These are phyloP conservation scores for Arachis hypogaea DNA, from an alignment of 306 rosid genomes.

Conservation along the genomic window DNA sequence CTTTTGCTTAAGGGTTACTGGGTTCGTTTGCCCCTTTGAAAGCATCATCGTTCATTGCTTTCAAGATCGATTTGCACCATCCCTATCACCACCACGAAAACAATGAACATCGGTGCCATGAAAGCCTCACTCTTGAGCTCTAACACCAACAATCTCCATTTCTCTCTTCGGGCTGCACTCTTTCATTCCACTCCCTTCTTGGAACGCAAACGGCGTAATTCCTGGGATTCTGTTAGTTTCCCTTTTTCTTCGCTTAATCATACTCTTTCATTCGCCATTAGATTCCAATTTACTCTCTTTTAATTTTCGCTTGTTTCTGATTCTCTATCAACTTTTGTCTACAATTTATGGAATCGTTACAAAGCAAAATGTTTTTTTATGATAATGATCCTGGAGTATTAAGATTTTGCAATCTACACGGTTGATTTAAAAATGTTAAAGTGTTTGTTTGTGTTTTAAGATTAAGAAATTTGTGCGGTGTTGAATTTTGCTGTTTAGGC, in stretches of 20 bases:
- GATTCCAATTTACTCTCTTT: neutral
- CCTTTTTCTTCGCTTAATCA: constrained; percentile 35
- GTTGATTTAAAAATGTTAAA: neutral
- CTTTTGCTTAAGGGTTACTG: neutral
- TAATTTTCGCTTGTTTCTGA: neutral
- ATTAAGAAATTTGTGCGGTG: neutral
- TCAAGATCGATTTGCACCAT: constrained; percentile 12
- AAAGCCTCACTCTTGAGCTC: constrained; percentile 55
- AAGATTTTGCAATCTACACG: neutral
- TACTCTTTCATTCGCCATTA: neutral
- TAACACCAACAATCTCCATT: constrained; percentile 38
- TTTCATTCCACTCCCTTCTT: constrained; percentile 78
- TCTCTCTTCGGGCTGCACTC: constrained; percentile 51
- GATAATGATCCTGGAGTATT: neutral
- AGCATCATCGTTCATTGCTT: neutral
- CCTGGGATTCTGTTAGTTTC: constrained; percentile 60
- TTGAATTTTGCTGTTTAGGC: neutral
- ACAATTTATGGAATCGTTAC: neutral
- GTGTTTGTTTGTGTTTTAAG: neutral
- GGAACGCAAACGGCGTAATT: constrained; percentile 68
- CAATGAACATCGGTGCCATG: constrained; percentile 55
- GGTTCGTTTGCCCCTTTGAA: neutral
- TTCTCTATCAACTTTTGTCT: neutral
- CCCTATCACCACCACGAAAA: neutral
- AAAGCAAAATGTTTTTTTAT: neutral